These are phyloP conservation scores for Polygonum aviculare DNA, from an alignment of 148 eudicot species.

Conservation along the genomic window DNA sequence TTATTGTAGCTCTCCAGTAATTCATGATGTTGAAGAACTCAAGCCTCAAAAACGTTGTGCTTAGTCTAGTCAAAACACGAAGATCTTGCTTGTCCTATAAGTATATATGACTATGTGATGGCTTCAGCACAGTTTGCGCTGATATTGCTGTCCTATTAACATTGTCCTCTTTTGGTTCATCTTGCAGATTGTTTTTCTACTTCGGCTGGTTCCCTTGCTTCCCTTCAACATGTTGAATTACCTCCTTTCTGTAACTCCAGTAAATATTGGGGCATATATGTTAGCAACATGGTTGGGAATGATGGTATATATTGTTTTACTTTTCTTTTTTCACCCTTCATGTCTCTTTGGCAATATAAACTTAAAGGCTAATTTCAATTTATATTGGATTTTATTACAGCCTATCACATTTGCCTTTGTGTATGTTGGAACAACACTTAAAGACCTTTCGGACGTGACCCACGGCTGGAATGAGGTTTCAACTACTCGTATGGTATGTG, in stretches of 20 bases:
- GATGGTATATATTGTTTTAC: constrained; percentile 48
- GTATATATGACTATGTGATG: background rate
- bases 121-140: background rate
- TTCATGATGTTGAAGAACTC: background rate
- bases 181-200: constrained; percentile 85
- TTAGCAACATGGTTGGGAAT: constrained; percentile 97
- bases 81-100: background rate
- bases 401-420: constrained; percentile 89
- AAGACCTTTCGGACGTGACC: constrained; percentile 88
- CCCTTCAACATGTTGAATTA: constrained; percentile 97
- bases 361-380: background rate
- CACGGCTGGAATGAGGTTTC: constrained; percentile 87
- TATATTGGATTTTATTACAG: constrained; percentile 26
- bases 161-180: background rate
- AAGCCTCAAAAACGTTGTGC: background rate
- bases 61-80: background rate
- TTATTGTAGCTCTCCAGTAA: background rate
- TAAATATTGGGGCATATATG: constrained; percentile 58
- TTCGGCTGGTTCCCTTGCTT: constrained; percentile 86
- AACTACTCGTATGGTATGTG: constrained; percentile 68
- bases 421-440: constrained; percentile 83
- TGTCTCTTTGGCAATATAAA: background rate
- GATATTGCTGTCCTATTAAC: background rate
- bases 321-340: background rate
- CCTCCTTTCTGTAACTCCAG: constrained; percentile 87